Conservation (phyloP, 805 yeast genomes). For the Candida palmyrensis region DNA sequence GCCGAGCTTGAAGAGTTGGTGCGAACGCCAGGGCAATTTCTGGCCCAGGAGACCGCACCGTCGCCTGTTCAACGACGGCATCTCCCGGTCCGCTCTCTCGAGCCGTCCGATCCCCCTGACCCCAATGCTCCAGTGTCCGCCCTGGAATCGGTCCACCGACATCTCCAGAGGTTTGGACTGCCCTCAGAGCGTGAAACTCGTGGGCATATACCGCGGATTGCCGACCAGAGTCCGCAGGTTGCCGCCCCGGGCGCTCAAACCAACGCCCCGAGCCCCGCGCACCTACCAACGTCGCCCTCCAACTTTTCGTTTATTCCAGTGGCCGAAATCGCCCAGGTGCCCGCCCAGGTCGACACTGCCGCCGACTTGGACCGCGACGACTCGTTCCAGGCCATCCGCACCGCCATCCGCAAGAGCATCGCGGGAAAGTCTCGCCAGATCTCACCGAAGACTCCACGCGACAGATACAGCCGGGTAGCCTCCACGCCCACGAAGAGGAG, state of each 20-base stretch:
- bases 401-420: conserved; percentile 41
- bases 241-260: background rate
- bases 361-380: conserved; percentile 18
- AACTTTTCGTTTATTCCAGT: conserved; percentile 1
- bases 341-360: too few relatives aligned
- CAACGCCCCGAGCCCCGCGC: background rate
- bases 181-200: too few relatives aligned
- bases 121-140: background rate
- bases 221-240: too few relatives aligned
- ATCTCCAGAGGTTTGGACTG: too few relatives aligned
- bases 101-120: background rate
- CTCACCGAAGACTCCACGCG: conserved; percentile 1
- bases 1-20: background rate
- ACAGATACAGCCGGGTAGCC: background rate
- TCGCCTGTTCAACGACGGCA: background rate
- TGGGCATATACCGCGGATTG: too few relatives aligned
- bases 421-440: conserved; percentile 22
- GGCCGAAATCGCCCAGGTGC: background rate
- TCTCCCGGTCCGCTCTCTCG: background rate
- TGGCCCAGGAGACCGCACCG: background rate
- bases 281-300: background rate
- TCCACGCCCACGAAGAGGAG: conserved; percentile 16
- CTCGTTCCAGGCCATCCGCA: conserved; percentile 45
- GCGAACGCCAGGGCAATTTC: background rate
- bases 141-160: too few relatives aligned